phyloP scores from a whole-genome alignment of 73 alveolate genomes.

The Paramecium biaurelia region DNA sequence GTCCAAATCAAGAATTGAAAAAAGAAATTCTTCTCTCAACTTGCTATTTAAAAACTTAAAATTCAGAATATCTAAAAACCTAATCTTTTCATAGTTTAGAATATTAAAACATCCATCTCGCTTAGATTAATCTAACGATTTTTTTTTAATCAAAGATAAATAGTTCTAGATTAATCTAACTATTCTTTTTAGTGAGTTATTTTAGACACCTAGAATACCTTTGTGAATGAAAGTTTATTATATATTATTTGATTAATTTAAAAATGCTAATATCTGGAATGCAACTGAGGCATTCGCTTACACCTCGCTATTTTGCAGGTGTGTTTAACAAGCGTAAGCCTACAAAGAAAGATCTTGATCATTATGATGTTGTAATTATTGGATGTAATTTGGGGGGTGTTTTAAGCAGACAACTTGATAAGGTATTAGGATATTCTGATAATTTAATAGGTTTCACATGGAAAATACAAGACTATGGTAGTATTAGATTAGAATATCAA shows the following conservation, averaged over 20 bases:
- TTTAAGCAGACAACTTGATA: constrained; percentile 45
- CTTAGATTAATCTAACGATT: too few relatives aligned
- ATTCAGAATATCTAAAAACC: too few relatives aligned
- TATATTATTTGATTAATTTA: neutral
- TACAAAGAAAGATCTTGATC: constrained; percentile 54
- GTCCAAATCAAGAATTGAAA: too few relatives aligned
- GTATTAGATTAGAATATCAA: constrained; percentile 52
- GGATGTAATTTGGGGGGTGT: constrained; percentile 64
- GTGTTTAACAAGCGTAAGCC: constrained; percentile 60
- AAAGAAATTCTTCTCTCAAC: too few relatives aligned
- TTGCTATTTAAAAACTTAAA: too few relatives aligned
- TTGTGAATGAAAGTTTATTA: neutral
- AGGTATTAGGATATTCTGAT: neutral
- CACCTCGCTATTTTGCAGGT: constrained; percentile 35
- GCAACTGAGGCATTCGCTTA: constrained; percentile 27
- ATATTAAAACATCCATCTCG: too few relatives aligned
- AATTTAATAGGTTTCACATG: constrained; percentile 39
- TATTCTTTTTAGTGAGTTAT: too few relatives aligned
- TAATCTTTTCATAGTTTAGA: too few relatives aligned
- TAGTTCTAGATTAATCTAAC: too few relatives aligned
- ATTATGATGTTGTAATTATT: constrained; percentile 53
- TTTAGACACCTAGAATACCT: neutral
- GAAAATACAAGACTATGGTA: constrained; percentile 56
- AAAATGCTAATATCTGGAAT: constrained; percentile 40
- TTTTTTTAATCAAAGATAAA: too few relatives aligned